These are phyloP conservation scores for Isabelozyma gotoi DNA, from an alignment of 805 yeast genomes.

Conservation along the genomic window DNA sequence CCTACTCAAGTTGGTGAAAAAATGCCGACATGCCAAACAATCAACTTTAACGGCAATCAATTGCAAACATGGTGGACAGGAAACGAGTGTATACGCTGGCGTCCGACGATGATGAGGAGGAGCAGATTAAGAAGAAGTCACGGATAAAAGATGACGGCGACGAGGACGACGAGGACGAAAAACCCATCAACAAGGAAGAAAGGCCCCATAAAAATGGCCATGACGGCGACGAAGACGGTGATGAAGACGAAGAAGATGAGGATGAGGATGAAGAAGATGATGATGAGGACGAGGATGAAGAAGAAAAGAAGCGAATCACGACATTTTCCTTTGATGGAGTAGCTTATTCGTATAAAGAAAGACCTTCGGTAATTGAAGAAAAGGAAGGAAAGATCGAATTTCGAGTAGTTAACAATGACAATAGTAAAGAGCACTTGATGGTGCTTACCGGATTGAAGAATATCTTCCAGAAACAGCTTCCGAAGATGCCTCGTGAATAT, in stretches of 20 bases:
- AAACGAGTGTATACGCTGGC: conserved; percentile 25
- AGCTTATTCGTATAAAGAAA: conserved; percentile 78
- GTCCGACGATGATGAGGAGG: conserved; percentile 25
- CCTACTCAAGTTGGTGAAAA: not conserved
- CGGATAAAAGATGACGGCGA: conserved; percentile 15
- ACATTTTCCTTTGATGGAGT: conserved; percentile 73
- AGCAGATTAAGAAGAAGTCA: conserved; percentile 24
- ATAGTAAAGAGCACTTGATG: conserved; percentile 81
- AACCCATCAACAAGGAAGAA: not conserved
- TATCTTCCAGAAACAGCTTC: conserved; percentile 94
- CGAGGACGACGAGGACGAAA: conserved; percentile 12
- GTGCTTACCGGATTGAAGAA: conserved; percentile 93
- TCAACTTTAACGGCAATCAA: too few species aligned
- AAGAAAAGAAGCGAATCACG: conserved; percentile 40
- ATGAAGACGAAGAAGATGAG: conserved; percentile 27
- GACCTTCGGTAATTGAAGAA: conserved; percentile 94
- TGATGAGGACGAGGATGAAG: conserved; percentile 44
- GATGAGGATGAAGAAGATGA: conserved; percentile 44
- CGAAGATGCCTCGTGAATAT: conserved; percentile 98
- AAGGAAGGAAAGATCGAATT: conserved; percentile 91
- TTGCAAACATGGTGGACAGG: conserved; percentile 29
- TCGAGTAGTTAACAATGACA: conserved; percentile 94
- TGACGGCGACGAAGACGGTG: conserved; percentile 25
- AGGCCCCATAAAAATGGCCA: conserved; percentile 7
- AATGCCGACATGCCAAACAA: not conserved